Conservation (phyloP, 2,329 filamentous ascomycete genomes). For the Monosporascus sp. region DNA sequence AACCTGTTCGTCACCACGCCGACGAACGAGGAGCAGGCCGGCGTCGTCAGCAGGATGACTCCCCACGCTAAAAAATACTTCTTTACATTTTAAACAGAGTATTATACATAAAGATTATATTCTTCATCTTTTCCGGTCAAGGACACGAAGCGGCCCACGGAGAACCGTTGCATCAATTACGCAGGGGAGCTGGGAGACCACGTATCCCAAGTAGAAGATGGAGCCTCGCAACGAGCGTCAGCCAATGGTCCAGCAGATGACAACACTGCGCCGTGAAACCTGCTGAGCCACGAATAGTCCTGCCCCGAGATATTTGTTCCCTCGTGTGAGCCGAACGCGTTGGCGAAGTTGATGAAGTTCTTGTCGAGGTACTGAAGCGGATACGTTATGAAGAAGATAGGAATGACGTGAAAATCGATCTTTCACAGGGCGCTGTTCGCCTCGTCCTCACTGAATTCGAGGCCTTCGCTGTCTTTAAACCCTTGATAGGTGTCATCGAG, state of each 20-base stretch:
- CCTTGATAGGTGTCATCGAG: conserved; percentile 28
- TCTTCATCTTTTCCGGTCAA: too few species aligned
- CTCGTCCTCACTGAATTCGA: conserved; percentile 18
- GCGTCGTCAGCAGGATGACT: conserved; percentile 39
- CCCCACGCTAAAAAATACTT: conserved; percentile 50
- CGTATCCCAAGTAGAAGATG: conserved; percentile 47
- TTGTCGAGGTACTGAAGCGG: conserved; percentile 30
- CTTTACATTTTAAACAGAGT: too few species aligned
- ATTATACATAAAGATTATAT: too few species aligned
- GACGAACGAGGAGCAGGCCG: conserved; percentile 47
- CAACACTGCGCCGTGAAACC: conserved; percentile 17
- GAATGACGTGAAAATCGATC: conserved; percentile 25
- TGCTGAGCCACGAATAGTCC: conserved; percentile 46
- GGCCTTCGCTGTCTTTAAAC: conserved; percentile 18
- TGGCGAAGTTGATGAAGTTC: conserved; percentile 45
- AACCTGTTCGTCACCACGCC: conserved; percentile 51
- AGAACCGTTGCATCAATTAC: conserved; percentile 39
- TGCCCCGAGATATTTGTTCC: conserved; percentile 41
- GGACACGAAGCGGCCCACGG: conserved; percentile 43
- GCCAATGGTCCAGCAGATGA: too few species aligned
- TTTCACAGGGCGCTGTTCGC: conserved; percentile 24
- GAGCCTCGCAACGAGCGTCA: conserved; percentile 37
- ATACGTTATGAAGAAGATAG: conserved; percentile 26
- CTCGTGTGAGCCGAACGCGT: conserved; percentile 38
- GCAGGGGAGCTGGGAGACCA: conserved; percentile 40